Evolutionary conservation across 768 basidiomycete species (phyloP), one percentile per base, ranked within the genome.

Genomic region (Strobilomyces confusus): DNA sequence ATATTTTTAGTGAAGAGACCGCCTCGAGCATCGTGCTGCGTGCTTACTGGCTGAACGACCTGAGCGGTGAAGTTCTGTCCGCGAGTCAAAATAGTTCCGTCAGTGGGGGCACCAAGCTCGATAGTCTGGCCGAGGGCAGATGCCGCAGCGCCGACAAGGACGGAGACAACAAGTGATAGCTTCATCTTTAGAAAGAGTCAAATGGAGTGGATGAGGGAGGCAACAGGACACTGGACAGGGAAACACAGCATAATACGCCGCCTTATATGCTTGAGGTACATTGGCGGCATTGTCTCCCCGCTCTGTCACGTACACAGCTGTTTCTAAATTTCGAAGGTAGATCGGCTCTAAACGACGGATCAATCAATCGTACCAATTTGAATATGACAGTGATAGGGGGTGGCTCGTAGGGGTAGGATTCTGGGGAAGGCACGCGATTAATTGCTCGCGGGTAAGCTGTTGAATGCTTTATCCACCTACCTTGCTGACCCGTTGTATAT

Each of bases 111-210:
- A 25, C 65, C 64, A 9, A 70, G 51, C 33, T 57, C 49, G 11
- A 69, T 70, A 2, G 68, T 69, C 57, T 70, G 69, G 9, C 61
- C 60, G 14, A 69, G 34, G 12, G 54, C 60, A 37, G 54, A 52
- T 0, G 45, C 55, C 8, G 46, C 55, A 7, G 34, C 56, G 11
- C 51, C 36, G 15, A 32, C 12, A 12, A 53, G 46, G 26, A 44
- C 26, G 23, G 40, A 30, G n/a, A 54, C 33, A n/a, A 30, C 13
- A 12, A 57, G 5, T 38, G 59, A 34, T 32, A 54, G 17, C 41
- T 52, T 65, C 68, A 69, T 69, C 13, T 14, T 38, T 36, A 6
- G 6, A 17, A 14, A 36, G 5, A 2, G 34, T 36, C 14, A 14
- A 17, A 15, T 2, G 6, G 34, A 13, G 34, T 17, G 3, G 15